These are phyloP conservation scores for Rhipidocladum racemiflorum DNA, from an alignment of 176 grass and related monocot genomes.

Conservation along the genomic window DNA sequence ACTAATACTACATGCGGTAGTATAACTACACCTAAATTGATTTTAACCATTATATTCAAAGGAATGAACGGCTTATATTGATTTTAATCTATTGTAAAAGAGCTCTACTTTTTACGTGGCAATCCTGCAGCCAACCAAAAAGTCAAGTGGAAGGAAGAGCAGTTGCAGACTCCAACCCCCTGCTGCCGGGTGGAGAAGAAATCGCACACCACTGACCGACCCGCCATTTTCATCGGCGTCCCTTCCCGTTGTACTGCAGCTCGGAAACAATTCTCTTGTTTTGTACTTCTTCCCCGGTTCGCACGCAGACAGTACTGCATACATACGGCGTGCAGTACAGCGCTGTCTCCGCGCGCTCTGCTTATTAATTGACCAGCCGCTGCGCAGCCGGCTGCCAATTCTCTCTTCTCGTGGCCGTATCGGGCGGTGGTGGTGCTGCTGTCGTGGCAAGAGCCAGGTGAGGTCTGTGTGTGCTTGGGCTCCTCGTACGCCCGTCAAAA, in stretches of 20 bases:
- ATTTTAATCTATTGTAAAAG: too few relatives aligned
- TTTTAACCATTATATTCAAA: too few relatives aligned
- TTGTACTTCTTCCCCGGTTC: conserved; percentile 31
- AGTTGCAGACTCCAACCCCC: not conserved
- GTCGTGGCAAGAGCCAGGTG: not conserved
- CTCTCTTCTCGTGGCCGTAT: not conserved
- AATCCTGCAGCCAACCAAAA: conserved; percentile 11
- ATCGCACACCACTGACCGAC: conserved; percentile 28
- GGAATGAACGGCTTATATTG: too few relatives aligned
- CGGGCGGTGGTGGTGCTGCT: not conserved
- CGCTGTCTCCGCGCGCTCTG: not conserved
- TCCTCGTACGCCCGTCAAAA: too few relatives aligned
- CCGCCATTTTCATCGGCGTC: not conserved
- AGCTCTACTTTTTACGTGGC: conserved; percentile 1
- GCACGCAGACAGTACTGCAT: not conserved
- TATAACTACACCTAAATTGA: too few relatives aligned
- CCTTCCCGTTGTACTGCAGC: conserved; percentile 30
- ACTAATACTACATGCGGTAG: too few relatives aligned
- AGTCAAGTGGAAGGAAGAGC: conserved; percentile 6
- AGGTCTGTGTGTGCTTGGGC: not conserved
- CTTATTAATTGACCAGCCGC: not conserved
- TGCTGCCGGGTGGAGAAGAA: not conserved
- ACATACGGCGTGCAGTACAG: conserved; percentile 20
- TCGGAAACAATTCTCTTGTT: not conserved
- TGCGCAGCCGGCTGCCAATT: not conserved